Base-by-base conservation (phyloP, 2,329 filamentous ascomycete genomes). In the Oidium heveae region DNA sequence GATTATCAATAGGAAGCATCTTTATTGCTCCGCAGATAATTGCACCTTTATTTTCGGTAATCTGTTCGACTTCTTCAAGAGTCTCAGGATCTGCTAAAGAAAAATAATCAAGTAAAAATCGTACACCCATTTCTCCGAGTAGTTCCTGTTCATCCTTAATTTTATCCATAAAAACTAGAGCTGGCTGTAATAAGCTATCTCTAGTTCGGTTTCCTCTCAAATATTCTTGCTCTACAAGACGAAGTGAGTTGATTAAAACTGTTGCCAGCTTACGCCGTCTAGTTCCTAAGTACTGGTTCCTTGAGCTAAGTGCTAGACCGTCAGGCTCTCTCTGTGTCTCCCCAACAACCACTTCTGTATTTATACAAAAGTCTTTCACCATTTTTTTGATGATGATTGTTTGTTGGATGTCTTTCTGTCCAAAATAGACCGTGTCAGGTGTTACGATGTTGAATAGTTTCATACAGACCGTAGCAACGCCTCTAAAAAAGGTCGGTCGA, bases 401-500 rank as follows among this genome's bases (percentile, higher is more conserved):
- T 69, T 98, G 91, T 71, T 98, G 91, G 20, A 95, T 79, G 66
- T 98, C 91, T 70, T 98, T 98, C 68, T 96, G 91, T 4, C 91
- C 91, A 70, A 98, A 95, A 69, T 94, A 91, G 5, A 86, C 85
- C 47, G 75, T 75, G 55, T 88, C 82, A 4, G 86, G 82, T 59
- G 78, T 74, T 49, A 86, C 80, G 55, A 87, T 84, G 63, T 88
- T 88, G 69, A 93, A 89, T 15, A 93, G 70, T 69, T 93, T 98
- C 77, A 89, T 91, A 70, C 88, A 95, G 1, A 98, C 83, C 1
- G 91, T 98, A 20, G 91, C 88, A 36, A 98, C 91, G 41, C 91
- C 91, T 52, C 91, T 76, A 69, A 98, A 98, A 68, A 98, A 98
- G 46, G 93, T 93, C 2, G 91, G 91, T 16, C 91, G 74, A 49